Conservation (phyloP, 371 early-diverging fungal species). For the Sporodiniella umbellata region DNA sequence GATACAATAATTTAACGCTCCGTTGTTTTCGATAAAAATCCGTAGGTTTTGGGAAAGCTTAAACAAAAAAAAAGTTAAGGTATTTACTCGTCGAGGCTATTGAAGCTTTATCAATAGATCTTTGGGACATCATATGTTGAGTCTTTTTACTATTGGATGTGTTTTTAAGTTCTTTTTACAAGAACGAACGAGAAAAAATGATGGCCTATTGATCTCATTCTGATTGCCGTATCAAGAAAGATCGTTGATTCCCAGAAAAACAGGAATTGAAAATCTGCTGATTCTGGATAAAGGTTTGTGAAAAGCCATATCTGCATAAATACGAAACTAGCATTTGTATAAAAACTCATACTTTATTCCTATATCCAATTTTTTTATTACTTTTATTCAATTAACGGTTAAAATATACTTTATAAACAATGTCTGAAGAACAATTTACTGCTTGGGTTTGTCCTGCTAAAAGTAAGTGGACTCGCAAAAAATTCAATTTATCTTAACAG, state of each 20-base stretch:
- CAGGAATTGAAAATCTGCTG: constrained; percentile 18
- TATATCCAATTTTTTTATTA: constrained; percentile 1
- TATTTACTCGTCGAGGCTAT: no score
- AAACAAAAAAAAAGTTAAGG: no score
- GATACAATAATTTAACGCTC: not conserved
- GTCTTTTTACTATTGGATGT: not conserved
- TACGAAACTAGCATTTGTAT: no score
- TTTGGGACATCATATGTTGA: no score
- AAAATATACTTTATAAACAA: not conserved
- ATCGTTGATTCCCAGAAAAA: not conserved
- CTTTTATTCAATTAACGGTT: not conserved
- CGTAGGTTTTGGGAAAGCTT: no score
- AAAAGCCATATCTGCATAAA: constrained; percentile 5
- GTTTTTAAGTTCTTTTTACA: no score
- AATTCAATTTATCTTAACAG: constrained; percentile 1
- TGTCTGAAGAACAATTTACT: constrained; percentile 28
- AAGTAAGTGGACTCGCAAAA: constrained; percentile 3
- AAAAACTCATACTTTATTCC: constrained; percentile 5
- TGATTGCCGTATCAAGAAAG: not conserved
- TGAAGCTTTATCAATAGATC: no score
- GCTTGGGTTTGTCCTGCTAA: constrained; percentile 26
- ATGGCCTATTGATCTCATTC: not conserved
- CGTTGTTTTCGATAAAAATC: no score
- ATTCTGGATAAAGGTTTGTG: constrained; percentile 20
- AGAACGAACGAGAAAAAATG: no score